Conservation (phyloP, 2,329 filamentous ascomycete species). For the Talaromyces sp. region DNA sequence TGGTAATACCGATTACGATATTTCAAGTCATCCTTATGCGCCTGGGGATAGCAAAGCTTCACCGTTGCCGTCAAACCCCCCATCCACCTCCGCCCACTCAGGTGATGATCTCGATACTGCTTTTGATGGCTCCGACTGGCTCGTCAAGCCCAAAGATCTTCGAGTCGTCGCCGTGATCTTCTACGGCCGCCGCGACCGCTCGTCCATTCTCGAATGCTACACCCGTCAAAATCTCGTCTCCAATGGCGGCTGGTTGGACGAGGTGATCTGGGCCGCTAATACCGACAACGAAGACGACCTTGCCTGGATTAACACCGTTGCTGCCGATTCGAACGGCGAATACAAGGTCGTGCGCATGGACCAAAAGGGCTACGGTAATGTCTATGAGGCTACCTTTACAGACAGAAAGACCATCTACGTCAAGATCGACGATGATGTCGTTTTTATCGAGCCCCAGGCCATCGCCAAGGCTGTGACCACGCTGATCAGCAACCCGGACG, state of each 20-base stretch:
- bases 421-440: constrained; percentile 12
- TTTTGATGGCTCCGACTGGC: neutral
- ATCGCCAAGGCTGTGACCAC: constrained; percentile 11
- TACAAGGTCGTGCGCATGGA: constrained; percentile 11
- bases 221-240: constrained; percentile 6
- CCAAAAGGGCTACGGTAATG: constrained; percentile 11
- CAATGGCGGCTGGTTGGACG: constrained; percentile 10
- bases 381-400: constrained; percentile 11
- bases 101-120: neutral
- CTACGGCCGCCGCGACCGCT: constrained; percentile 12
- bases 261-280: constrained; percentile 12
- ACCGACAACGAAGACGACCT: constrained; percentile 10
- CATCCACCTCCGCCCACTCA: neutral
- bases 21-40: neutral
- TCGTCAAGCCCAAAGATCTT: constrained; percentile 8
- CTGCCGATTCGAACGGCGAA: constrained; percentile 2
- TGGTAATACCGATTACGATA: neutral
- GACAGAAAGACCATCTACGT: constrained; percentile 11
- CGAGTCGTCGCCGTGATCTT: constrained; percentile 11
- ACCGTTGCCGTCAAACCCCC: neutral
- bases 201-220: constrained; percentile 12
- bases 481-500: constrained; percentile 9
- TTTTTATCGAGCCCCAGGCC: constrained; percentile 9
- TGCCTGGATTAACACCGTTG: constrained; percentile 9
- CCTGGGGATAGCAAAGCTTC: neutral